Evolutionary conservation across 1,139 yeast genomes (phyloP), one percentile per base, ranked within the genome.

Genomic region (Maudiozyma humilis): DNA sequence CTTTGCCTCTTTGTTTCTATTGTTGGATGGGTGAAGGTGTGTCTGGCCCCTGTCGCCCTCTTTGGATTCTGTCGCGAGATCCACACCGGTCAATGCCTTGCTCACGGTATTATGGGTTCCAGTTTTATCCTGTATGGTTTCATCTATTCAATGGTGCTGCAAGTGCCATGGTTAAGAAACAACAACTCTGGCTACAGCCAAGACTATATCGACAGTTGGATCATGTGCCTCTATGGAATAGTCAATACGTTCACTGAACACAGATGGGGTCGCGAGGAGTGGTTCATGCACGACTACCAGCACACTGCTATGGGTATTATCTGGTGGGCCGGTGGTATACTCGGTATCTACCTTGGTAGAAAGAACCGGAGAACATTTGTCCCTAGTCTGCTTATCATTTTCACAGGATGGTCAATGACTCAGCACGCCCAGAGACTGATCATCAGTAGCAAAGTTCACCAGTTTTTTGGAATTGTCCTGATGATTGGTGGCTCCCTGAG

Each of bases 31-130:
- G 82, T 88, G 7, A 80, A 87, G 52, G 75, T 78, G 31, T 80
- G 88, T 44, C 67, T 89, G 66, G 93, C 95, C 0, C 88, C 91
- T 3, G 79, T 86, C 41, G 83, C 95, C 1, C 63, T 88, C 50
- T 78, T 87, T 51, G 96, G 95, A 1, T 89, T 88, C 74, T 77
- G 88, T 60, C 73, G 87, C 65, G 77, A 79, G 57, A 62, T 68
- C 47, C 76, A 87, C 68, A 70, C 89, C 55, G 97, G 97, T 16
- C 97, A 89, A 65, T 89, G 97, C 62, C 75, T 88, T 40, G 97
- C 97, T 0, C 97, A 89, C 62, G 96, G 96, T 5, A 85, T 89
- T 50, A 89, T 89, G 97, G 97, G 97, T 0, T 74, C 87, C 17
- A 82, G 95, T 0, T 89, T 89, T 55, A 74, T 89, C 13, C 65